Conservation (phyloP, 2,329 filamentous ascomycete genomes). For the Bipolaris cookei region DNA sequence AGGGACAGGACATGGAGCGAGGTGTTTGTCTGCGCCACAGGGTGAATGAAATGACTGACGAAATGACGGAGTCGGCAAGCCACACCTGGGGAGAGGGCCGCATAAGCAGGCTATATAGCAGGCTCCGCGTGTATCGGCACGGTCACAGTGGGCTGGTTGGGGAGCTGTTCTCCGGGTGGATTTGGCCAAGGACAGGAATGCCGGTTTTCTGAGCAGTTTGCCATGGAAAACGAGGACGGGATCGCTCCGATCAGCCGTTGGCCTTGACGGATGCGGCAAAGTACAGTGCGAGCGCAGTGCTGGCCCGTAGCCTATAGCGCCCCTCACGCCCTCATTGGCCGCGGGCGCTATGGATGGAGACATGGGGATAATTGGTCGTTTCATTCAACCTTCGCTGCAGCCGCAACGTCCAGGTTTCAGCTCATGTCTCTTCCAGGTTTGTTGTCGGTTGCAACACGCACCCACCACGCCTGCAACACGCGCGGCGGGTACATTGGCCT, state of each 20-base stretch:
- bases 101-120: constrained; percentile 2
- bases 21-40: too few species aligned
- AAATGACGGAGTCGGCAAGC: background rate
- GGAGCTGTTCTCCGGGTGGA: background rate
- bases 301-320: constrained; percentile 17
- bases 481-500: too few species aligned
- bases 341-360: constrained; percentile 15
- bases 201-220: constrained; percentile 10
- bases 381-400: constrained; percentile 25
- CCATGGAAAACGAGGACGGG: constrained; percentile 18
- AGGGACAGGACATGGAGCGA: background rate
- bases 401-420: constrained; percentile 39
- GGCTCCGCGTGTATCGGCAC: constrained; percentile 10
- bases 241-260: constrained; percentile 34
- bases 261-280: constrained; percentile 32
- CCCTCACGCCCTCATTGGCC: constrained; percentile 32
- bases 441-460: constrained; percentile 33
- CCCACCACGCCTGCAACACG: constrained; percentile 13
- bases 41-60: too few species aligned
- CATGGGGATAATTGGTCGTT: constrained; percentile 42
- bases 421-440: constrained; percentile 45
- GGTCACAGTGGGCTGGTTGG: constrained; percentile 1
- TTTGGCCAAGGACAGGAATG: constrained; percentile 7
- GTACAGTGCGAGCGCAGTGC: constrained; percentile 33
- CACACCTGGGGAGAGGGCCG: background rate